These are phyloP conservation scores for Chlorella sp. DNA, from an alignment of 139 green algal genomes.

Conservation along the genomic window DNA sequence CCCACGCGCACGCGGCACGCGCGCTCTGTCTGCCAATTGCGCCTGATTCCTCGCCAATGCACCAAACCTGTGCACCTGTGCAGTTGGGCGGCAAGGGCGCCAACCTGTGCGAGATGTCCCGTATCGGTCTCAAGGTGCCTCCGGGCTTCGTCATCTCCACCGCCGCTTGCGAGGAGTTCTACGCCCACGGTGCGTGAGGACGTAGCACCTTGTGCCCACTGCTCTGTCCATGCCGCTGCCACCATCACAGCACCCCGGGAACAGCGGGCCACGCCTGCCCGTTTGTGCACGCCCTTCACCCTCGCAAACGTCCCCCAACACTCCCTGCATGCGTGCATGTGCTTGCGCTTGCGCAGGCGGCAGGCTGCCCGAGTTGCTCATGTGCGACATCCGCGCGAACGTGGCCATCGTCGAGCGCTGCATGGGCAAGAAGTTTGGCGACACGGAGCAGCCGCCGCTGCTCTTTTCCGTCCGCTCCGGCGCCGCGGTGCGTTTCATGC, in stretches of 20 bases:
- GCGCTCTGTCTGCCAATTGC: background rate
- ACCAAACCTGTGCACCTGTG: background rate
- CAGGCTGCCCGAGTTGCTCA: background rate
- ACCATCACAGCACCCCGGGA: background rate
- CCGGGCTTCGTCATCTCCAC: constrained; percentile 89
- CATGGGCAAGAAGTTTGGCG: constrained; percentile 59
- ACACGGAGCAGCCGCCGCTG: constrained; percentile 63
- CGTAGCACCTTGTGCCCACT: too few relatives aligned
- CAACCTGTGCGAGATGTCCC: constrained; percentile 15
- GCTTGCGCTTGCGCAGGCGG: constrained; percentile 9
- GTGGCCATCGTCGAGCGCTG: constrained; percentile 56
- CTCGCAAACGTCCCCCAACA: background rate
- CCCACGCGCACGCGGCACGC: background rate
- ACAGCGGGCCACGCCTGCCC: background rate
- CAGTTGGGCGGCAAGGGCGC: constrained; percentile 1
- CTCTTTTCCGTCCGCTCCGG: constrained; percentile 82
- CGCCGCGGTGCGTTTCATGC: constrained; percentile 46
- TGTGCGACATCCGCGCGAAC: constrained; percentile 54
- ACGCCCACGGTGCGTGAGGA: constrained; percentile 40
- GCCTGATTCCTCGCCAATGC: background rate
- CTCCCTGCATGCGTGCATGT: too few relatives aligned
- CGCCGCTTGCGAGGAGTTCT: constrained; percentile 67
- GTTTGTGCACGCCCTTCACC: too few relatives aligned
- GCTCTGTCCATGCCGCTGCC: background rate
- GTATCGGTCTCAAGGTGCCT: constrained; percentile 77